Percentiles rank a stretch among this genome's conserved stretches.
Conservation (phyloP, 2,329 filamentous ascomycete species). For the Diaporthe sp. region DNA sequence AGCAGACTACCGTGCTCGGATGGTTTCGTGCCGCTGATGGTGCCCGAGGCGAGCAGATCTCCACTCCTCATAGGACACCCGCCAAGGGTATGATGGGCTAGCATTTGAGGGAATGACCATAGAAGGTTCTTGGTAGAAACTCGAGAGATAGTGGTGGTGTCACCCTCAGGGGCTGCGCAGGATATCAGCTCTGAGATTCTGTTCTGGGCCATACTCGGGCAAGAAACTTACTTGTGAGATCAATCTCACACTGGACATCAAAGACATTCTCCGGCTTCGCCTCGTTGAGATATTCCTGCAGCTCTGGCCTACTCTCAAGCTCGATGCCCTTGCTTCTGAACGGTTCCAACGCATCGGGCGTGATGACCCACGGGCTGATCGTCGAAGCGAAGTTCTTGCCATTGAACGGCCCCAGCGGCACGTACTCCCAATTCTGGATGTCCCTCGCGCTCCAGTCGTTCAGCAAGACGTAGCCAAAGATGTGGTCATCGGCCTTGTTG, state of each 20-base stretch:
- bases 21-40: slow-evolving; percentile 67
- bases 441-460: slow-evolving; percentile 91
- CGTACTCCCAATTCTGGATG: slow-evolving; percentile 87
- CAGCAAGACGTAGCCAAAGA: slow-evolving; percentile 86
- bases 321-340: slow-evolving; percentile 51
- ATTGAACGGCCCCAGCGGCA: slow-evolving; percentile 86
- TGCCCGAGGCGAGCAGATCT: slow-evolving; percentile 83
- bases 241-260: slow-evolving; percentile 77
- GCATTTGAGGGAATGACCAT: slow-evolving; percentile 88
- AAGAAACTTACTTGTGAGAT: slow-evolving; percentile 65
- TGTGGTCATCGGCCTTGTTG: slow-evolving; percentile 70
- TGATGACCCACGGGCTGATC: slow-evolving; percentile 83
- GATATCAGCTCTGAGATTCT: slow-evolving; percentile 35
- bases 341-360: slow-evolving; percentile 79
- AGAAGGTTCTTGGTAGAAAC: slow-evolving; percentile 76
- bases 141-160: slow-evolving; percentile 68
- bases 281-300: slow-evolving; percentile 68
- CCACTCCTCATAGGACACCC: slow-evolving; percentile 81
- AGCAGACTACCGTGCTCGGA: slow-evolving; percentile 57
- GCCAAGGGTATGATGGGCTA: slow-evolving; percentile 82
- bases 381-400: slow-evolving; percentile 86
- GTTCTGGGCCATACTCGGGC: neutral
- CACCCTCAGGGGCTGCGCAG: slow-evolving; percentile 51
- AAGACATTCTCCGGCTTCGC: slow-evolving; percentile 69
- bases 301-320: slow-evolving; percentile 45